A percentile compares a stretch with the other conserved stretches of the same genome.
phyloP scores from a whole-genome alignment of 305 asterid species.

The Andrographis paniculata region DNA sequence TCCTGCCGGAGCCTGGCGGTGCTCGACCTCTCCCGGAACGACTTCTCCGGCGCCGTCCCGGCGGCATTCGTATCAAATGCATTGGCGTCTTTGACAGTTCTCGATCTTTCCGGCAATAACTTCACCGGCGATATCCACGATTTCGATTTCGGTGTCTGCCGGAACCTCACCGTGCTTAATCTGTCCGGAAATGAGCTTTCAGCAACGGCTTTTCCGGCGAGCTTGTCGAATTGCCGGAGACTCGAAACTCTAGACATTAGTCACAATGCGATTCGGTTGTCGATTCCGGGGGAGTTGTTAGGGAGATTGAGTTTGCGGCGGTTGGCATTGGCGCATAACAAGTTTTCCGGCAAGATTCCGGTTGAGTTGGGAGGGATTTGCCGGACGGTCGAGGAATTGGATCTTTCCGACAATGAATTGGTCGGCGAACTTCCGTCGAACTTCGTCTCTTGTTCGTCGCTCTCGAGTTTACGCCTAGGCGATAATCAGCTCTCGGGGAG shows the following conservation, averaged over 20 bases:
- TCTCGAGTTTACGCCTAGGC: slow-evolving; percentile 47
- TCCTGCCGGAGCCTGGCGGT: slow-evolving; percentile 45
- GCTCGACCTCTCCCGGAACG: slow-evolving; percentile 38
- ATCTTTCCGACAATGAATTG: slow-evolving; percentile 56
- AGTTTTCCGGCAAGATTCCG: slow-evolving; percentile 63
- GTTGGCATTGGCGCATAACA: slow-evolving; percentile 43
- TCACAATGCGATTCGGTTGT: slow-evolving; percentile 37
- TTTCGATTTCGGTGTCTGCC: slow-evolving; percentile 44
- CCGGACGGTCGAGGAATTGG: slow-evolving; percentile 56
- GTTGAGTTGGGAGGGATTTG: slow-evolving; percentile 42
- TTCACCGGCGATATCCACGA: slow-evolving; percentile 38
- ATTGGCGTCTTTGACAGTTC: slow-evolving; percentile 24
- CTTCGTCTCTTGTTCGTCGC: slow-evolving; percentile 48
- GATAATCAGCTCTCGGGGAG: slow-evolving; percentile 68
- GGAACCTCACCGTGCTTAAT: slow-evolving; percentile 40
- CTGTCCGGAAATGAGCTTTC: slow-evolving; percentile 51
- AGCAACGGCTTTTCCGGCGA: slow-evolving; percentile 44
- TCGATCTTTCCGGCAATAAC: slow-evolving; percentile 69
- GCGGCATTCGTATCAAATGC: slow-evolving; percentile 21
- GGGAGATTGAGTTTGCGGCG: slow-evolving; percentile 48
- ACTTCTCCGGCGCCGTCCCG: slow-evolving; percentile 39
- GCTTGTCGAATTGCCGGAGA: slow-evolving; percentile 45
- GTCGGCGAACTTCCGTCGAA: slow-evolving; percentile 58
- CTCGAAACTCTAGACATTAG: slow-evolving; percentile 53
- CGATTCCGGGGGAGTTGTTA: slow-evolving; percentile 46